Conservation (phyloP, 345 rosid genomes). For the Acer campestre region DNA sequence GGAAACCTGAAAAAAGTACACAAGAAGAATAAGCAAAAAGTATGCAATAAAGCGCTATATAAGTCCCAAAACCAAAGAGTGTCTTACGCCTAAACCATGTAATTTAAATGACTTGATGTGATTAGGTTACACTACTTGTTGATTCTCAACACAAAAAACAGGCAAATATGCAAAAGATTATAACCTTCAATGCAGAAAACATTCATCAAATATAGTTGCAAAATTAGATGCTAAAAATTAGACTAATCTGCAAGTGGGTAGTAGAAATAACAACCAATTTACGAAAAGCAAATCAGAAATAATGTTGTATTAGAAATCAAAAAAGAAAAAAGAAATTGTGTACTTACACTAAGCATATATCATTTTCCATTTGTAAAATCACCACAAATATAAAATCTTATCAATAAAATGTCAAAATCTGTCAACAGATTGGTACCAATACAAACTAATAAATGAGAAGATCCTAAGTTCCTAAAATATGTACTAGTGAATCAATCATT, state of each 20-base stretch:
- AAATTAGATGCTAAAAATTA: background rate
- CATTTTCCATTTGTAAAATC: no score
- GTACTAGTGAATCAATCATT: background rate
- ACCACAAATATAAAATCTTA: no score
- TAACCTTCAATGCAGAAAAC: background rate
- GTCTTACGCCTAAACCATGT: background rate
- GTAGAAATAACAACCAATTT: background rate
- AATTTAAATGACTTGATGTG: background rate
- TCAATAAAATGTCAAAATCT: background rate
- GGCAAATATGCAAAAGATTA: conserved; percentile 1
- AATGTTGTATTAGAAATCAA: no score
- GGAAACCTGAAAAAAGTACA: conserved; percentile 49
- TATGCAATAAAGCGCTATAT: background rate
- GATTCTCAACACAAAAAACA: background rate
- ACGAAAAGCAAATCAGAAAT: background rate
- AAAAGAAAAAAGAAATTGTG: no score
- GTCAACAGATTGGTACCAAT: background rate
- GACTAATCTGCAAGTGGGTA: background rate
- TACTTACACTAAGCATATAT: no score
- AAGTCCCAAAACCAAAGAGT: background rate
- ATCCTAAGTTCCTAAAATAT: background rate
- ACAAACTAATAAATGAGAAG: background rate
- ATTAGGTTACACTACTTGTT: background rate
- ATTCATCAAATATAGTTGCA: background rate
- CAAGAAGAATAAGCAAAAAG: conserved; percentile 4